Conservation (phyloP, 163 green algal species). For the Smithsoniella earleae region DNA sequence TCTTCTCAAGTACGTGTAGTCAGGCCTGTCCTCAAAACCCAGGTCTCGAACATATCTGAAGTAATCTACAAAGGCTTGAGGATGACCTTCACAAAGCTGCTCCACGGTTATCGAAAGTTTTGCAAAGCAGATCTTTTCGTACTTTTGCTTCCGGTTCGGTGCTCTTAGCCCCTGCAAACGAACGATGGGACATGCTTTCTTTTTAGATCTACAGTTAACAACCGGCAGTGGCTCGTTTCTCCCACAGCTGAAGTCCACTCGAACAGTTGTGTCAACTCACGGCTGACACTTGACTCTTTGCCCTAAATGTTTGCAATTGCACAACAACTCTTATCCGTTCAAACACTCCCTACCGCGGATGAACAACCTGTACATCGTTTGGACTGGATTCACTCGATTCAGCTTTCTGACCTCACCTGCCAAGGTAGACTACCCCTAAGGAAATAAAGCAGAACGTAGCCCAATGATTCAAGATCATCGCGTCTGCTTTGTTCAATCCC, state of each 20-base stretch:
- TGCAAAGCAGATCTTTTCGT: conserved; percentile 99
- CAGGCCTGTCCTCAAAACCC: conserved; percentile 97
- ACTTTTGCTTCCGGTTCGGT: conserved; percentile 99
- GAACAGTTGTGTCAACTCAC: too few relatives aligned
- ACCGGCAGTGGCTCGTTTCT: too few relatives aligned
- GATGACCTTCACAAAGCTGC: conserved; percentile 84
- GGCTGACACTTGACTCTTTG: too few relatives aligned
- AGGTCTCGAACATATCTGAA: conserved; percentile 79
- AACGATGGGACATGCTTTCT: too few relatives aligned
- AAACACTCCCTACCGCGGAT: too few relatives aligned
- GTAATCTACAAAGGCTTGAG: conserved; percentile 94
- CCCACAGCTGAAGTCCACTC: too few relatives aligned
- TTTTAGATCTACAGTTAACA: too few relatives aligned
- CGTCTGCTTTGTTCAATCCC: conserved; percentile 86
- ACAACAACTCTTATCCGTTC: not conserved
- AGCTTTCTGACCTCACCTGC: too few relatives aligned
- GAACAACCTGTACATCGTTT: too few relatives aligned
- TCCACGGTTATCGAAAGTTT: conserved; percentile 98
- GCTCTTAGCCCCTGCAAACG: conserved; percentile 77
- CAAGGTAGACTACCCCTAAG: conserved; percentile 88
- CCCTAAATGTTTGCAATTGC: not conserved
- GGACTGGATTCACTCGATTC: too few relatives aligned
- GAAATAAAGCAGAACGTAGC: conserved; percentile 99
- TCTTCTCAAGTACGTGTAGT: conserved; percentile 94
- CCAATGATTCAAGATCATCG: conserved; percentile 87